Percentiles rank a stretch among this genome's conserved stretches.
phyloP scores from a whole-genome alignment of 2,329 filamentous ascomycete species.

The Fusarium luffae region DNA sequence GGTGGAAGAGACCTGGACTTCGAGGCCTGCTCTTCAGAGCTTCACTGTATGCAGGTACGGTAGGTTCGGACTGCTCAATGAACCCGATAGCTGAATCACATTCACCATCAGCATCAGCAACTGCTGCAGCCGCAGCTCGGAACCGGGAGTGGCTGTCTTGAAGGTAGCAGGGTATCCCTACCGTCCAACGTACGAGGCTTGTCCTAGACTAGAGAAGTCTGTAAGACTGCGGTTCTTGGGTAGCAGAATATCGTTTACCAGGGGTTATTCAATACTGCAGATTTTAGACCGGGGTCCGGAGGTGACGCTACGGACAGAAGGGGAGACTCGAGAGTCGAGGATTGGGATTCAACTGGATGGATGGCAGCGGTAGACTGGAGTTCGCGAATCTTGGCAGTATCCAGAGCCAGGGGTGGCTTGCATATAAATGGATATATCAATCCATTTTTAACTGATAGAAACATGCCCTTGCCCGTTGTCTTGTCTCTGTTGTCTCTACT shows the following conservation, averaged over 20 bases:
- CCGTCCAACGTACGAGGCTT: neutral
- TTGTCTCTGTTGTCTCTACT: neutral
- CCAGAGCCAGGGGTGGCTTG: neutral
- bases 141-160: neutral
- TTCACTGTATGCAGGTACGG: neutral
- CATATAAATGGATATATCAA: neutral
- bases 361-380: neutral
- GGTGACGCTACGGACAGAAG: neutral
- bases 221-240: neutral
- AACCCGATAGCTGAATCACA: neutral
- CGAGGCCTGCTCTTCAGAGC: neutral
- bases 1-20: neutral
- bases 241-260: neutral
- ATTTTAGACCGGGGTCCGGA: neutral
- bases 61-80: neutral
- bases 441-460: neutral
- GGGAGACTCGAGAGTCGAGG: neutral
- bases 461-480: neutral
- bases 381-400: constrained; percentile 3
- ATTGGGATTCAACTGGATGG: neutral
- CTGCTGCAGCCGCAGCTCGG: neutral
- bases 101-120: neutral
- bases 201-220: neutral
- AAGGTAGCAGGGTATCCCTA: neutral
- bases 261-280: neutral